phyloP scores from a whole-genome alignment of 176 grass and related monocot species.

The Rhipidocladum racemiflorum region DNA sequence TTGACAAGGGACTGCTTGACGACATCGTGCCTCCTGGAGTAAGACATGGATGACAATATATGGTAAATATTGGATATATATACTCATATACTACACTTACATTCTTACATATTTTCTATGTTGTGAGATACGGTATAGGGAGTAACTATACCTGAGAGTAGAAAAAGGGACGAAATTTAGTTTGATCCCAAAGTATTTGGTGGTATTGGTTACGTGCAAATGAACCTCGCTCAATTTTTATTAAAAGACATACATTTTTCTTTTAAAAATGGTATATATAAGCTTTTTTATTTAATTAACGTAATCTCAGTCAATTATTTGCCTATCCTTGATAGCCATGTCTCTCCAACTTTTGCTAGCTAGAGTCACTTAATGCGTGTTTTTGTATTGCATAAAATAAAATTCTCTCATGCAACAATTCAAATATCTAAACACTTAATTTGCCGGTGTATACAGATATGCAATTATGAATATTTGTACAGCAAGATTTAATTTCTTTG shows the following conservation, averaged over 20 bases:
- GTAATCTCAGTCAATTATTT: neutral
- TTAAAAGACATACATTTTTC: neutral
- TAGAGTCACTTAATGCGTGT: neutral
- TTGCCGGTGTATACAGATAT: neutral
- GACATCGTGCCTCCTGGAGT: conserved; percentile 80
- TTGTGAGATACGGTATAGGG: too few species aligned
- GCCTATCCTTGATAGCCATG: neutral
- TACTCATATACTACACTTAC: too few species aligned
- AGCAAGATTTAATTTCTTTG: neutral
- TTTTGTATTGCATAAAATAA: neutral
- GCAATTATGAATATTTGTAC: neutral
- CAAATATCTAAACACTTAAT: too few species aligned
- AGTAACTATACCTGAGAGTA: too few species aligned
- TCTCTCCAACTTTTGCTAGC: neutral
- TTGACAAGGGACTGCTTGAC: conserved; percentile 62
- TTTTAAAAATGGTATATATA: neutral
- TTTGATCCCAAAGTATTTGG: neutral
- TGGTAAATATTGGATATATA: conserved; percentile 2
- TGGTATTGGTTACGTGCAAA: neutral
- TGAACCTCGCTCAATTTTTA: neutral
- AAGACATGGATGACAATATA: conserved; percentile 50
- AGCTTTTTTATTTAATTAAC: neutral
- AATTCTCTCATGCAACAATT: neutral
- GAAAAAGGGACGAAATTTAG: too few species aligned
- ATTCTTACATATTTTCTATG: too few species aligned